Evolutionary conservation across 1,284 basidiomycete genomes (phyloP).

Genomic region (Naganishia sp.): DNA sequence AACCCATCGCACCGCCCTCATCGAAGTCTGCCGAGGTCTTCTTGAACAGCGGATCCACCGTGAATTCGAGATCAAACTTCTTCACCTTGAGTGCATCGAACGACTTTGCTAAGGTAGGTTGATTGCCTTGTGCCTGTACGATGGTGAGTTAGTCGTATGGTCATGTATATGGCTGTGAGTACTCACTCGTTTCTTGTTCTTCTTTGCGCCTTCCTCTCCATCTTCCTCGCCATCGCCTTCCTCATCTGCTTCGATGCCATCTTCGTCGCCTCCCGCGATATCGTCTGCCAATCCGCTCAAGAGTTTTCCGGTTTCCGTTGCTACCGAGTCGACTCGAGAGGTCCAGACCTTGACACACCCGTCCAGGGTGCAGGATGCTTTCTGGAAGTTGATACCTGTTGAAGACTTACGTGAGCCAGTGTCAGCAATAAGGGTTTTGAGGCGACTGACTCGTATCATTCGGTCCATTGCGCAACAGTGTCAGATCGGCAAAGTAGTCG

Average conservation of each 20-base stretch:
- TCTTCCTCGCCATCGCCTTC: conserved; percentile 59
- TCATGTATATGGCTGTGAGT: background rate
- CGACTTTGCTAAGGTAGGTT: conserved; percentile 81
- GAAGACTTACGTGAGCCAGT: background rate
- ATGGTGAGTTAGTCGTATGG: background rate
- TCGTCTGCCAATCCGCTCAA: conserved; percentile 77
- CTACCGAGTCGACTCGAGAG: conserved; percentile 93
- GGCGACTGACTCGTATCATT: conserved; percentile 64
- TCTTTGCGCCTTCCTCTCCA: conserved; percentile 59
- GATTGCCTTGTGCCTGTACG: conserved; percentile 55
- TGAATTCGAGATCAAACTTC: conserved; percentile 92
- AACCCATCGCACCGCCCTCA: conserved; percentile 92
- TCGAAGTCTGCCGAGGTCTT: conserved; percentile 99
- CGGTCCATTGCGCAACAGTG: conserved; percentile 83
- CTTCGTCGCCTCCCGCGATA: conserved; percentile 55
- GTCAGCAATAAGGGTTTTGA: background rate
- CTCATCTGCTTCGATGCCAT: conserved; percentile 62
- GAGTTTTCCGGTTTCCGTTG: conserved; percentile 94
- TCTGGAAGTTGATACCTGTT: conserved; percentile 90
- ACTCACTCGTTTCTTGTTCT: conserved; percentile 56
- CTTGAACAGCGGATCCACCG: conserved; percentile 93
- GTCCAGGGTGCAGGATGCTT: conserved; percentile 94
- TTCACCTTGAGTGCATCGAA: conserved; percentile 80
- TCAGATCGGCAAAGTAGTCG: conserved; percentile 99
- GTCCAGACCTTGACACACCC: conserved; percentile 99